phyloP scores from a whole-genome alignment of 148 eudicot genomes.

The Oxyria digyna region DNA sequence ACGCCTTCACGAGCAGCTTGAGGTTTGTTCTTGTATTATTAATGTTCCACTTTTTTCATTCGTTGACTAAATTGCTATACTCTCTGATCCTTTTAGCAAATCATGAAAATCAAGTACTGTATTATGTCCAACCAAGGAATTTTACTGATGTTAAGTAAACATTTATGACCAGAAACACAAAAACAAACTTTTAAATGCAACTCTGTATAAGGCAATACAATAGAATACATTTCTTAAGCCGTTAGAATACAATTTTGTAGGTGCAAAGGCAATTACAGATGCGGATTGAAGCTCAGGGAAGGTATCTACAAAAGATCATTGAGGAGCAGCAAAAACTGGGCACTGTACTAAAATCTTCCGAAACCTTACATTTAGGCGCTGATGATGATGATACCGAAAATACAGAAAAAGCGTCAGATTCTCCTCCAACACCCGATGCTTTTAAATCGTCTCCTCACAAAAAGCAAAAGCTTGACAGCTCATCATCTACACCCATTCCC shows the following conservation, averaged over 20 bases:
- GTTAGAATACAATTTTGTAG: constrained; percentile 10
- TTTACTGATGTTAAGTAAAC: neutral
- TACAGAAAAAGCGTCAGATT: constrained; percentile 14
- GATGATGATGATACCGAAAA: constrained; percentile 14
- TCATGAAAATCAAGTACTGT: neutral
- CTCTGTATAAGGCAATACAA: too few relatives aligned
- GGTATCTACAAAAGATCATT: constrained; percentile 76
- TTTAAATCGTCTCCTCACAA: constrained; percentile 21
- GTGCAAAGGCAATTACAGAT: constrained; percentile 83
- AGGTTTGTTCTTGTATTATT: constrained; percentile 30
- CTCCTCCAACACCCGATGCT: constrained; percentile 22
- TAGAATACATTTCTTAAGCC: too few relatives aligned
- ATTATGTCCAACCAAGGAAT: neutral
- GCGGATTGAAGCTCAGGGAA: constrained; percentile 88
- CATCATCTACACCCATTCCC: constrained; percentile 12
- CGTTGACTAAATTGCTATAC: neutral
- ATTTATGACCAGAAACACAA: neutral
- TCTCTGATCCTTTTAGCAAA: neutral
- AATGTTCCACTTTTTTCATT: neutral
- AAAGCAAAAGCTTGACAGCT: constrained; percentile 37
- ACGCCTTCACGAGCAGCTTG: constrained; percentile 85
- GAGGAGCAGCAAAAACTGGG: constrained; percentile 73
- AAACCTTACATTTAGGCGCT: constrained; percentile 17
- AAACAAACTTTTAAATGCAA: too few relatives aligned
- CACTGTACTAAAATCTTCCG: constrained; percentile 28